These are phyloP conservation scores for Climacium dendroides DNA, from an alignment of 225 moss, liverwort and hornwort species.

Conservation along the genomic window DNA sequence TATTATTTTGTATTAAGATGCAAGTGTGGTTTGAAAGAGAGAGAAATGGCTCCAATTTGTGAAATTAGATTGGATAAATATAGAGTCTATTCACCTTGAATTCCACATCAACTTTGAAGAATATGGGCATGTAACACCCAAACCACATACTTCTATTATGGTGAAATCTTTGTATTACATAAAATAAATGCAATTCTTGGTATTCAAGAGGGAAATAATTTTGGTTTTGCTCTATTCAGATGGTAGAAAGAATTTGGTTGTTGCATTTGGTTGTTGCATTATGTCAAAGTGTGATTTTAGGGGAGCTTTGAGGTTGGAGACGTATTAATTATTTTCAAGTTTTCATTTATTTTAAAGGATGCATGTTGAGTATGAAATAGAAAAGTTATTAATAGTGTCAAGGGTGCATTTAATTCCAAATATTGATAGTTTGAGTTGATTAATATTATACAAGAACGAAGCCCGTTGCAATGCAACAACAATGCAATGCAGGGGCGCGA, in stretches of 20 bases:
- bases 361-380: background rate
- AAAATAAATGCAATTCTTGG: background rate
- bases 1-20: background rate
- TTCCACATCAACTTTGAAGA: rapidly evolving
- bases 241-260: rapidly evolving
- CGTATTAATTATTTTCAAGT: background rate
- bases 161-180: background rate
- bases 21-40: background rate
- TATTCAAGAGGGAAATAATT: background rate
- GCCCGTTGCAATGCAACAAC: no score
- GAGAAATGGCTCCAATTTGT: background rate
- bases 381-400: background rate
- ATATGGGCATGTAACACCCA: rapidly evolving
- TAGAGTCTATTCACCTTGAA: rapidly evolving
- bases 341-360: background rate
- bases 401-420: background rate
- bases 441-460: no score
- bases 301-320: rapidly evolving
- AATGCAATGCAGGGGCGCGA: no score
- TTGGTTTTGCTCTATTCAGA: background rate
- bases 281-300: background rate
- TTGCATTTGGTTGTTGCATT: no score
- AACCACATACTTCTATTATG: background rate
- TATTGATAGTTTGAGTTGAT: background rate
- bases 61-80: background rate